These are phyloP conservation scores for Balamuthia mandrillaris DNA, from an alignment of 208 protist genomes.

Conservation along the genomic window DNA sequence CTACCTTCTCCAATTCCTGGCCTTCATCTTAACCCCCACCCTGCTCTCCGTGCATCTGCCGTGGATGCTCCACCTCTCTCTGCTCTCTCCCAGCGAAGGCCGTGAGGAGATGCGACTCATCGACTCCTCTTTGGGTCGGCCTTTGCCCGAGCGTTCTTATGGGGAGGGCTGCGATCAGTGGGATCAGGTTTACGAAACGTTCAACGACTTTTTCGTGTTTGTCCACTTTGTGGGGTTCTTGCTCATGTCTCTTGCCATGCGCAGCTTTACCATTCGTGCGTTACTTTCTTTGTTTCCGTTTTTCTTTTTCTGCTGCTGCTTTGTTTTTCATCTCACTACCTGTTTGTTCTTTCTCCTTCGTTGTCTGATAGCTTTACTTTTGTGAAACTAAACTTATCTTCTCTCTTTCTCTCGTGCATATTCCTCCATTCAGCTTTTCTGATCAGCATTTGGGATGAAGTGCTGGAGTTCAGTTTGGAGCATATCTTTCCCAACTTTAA, in stretches of 20 bases:
- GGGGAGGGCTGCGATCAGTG: not conserved
- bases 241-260: constrained; percentile 16
- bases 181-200: not conserved
- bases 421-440: not conserved
- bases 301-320: not conserved
- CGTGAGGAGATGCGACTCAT: not conserved
- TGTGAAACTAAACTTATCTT: too few species aligned
- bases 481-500: constrained; percentile 35
- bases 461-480: not conserved
- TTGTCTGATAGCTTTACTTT: too few species aligned
- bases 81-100: not conserved
- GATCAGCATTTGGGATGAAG: constrained; percentile 2
- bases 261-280: constrained; percentile 1
- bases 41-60: not conserved
- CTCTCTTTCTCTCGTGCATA: not conserved
- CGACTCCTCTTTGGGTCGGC: not conserved
- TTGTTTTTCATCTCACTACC: not conserved
- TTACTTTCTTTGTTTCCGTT: not conserved
- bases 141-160: constrained; percentile 4
- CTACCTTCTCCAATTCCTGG: constrained; percentile 16
- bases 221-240: constrained; percentile 20
- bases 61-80: not conserved
- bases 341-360: not conserved
- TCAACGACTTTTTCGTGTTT: constrained; percentile 37
- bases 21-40: not conserved